These are phyloP conservation scores for Salvia sclarea DNA, from an alignment of 305 asterid species.

Conservation along the genomic window DNA sequence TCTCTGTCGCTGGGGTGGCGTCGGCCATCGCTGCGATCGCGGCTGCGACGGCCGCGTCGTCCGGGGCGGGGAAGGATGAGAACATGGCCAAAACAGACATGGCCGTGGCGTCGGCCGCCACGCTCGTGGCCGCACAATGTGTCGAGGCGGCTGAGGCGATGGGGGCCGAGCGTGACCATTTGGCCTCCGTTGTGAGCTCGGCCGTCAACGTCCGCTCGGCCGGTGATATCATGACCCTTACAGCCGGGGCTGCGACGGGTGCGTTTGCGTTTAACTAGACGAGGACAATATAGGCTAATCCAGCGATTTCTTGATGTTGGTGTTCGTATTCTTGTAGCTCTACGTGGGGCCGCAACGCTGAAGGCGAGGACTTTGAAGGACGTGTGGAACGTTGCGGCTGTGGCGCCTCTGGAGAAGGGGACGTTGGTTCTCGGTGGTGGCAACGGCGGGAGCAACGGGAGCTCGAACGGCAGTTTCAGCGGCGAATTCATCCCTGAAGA, in stretches of 20 bases:
- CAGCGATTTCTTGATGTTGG: not conserved
- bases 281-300: not conserved
- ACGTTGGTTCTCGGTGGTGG: slow-evolving; percentile 44
- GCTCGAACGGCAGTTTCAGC: slow-evolving; percentile 59
- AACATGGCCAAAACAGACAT: slow-evolving; percentile 80
- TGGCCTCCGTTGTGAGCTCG: slow-evolving; percentile 82
- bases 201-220: slow-evolving; percentile 92
- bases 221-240: slow-evolving; percentile 90
- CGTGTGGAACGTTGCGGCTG: slow-evolving; percentile 87
- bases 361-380: slow-evolving; percentile 95
- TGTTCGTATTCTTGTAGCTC: slow-evolving; percentile 44
- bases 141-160: slow-evolving; percentile 95
- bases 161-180: slow-evolving; percentile 95
- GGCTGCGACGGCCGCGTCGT: slow-evolving; percentile 90
- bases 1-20: slow-evolving; percentile 93
- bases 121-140: slow-evolving; percentile 93
- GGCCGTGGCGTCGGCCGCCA: slow-evolving; percentile 98
- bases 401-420: slow-evolving; percentile 82
- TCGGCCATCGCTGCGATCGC: slow-evolving; percentile 96
- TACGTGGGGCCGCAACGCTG: slow-evolving; percentile 87
- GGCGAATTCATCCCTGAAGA: slow-evolving; percentile 89
- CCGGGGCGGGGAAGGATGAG: slow-evolving; percentile 74
- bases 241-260: slow-evolving; percentile 99
- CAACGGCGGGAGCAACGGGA: slow-evolving; percentile 64
- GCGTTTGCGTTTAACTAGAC: too few species aligned